Base-by-base conservation (phyloP, 2,329 filamentous ascomycete species). In the Diplodia seriata region DNA sequence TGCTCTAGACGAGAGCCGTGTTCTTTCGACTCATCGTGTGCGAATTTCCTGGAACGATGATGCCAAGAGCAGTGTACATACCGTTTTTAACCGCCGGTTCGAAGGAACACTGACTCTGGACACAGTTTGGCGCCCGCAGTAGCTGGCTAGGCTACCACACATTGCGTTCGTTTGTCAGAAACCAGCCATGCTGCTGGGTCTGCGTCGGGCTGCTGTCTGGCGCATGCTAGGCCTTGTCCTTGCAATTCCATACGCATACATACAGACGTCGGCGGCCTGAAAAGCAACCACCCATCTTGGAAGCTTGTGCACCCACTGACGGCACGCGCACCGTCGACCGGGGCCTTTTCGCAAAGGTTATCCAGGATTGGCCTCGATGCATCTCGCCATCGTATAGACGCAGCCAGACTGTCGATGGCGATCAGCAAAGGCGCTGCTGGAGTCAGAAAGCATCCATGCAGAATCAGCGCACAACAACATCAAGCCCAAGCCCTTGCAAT, bases 181-280 rank as follows among this genome's bases (percentile, higher is more conserved):
- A 26, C 59, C 51, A 40, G 59, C 29, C 23, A 49, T 31, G 26
- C 20, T n/a, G n/a, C n/a, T n/a, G n/a, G n/a, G n/a, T n/a, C n/a
- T n/a, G n/a, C n/a, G 43, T 47, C 57, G 11, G 57, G 57, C 9
- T 14, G 40, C n/a, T 29, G 31, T 38, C 29, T 20, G 23, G 43
- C n/a, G 59, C 59, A 53, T 63, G 59, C 29, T 62, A 9, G 57
- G 43, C 57, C 38, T 31, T 62, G 57, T 50, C 57, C 57, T 62
- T n/a, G 57, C 23, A 47, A 47, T 62, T 50, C 57, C 43, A 20
- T 14, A 26, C 57, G 31, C 47, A 26, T 51, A 63, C 47, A 50
- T 20, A 51, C 43, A 63, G 50, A 33, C 59, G 50, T 31, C 47
- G 59, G 59, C 47, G n/a, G 43, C 59, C 59, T 51, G 47, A 63